Evolutionary conservation across 78 protist genomes (phyloP), one percentile per base, ranked within the genome.

Genomic region (Paulinella micropora): DNA sequence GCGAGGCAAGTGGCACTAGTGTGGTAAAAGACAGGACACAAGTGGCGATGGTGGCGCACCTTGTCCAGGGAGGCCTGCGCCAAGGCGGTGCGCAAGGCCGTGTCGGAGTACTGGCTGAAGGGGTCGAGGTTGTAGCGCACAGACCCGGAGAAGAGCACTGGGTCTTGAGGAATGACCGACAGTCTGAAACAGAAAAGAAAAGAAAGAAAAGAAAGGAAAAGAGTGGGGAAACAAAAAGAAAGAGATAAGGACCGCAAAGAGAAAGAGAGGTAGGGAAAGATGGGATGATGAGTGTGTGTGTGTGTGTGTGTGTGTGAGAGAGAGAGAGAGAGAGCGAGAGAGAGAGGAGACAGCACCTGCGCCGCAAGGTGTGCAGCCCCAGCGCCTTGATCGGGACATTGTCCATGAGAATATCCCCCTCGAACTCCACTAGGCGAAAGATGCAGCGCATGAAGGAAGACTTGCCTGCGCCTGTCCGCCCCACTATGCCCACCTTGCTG

Each of bases 141-240:
- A 4, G 92, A n/a, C 38, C 95, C 97, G 31, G 93, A 51, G 93
- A 96, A 94, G 77, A 96, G 85, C 0, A 89, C 89, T 36, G 98
- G 96, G 40, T 94, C 97, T 92, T 97, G 98, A 26, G 99, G 96
- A 38, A 96, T 96, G 92, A 96, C 95, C 6, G 97, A 83, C 32
- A 97, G 90, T 32, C 31, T 87, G 87, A 28, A 81, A 31, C 93
- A 93, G 3, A 95, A 37, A 0, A 15, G 0, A 0, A 93, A 1
- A n/a, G n/a, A n/a, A n/a, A n/a, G n/a, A n/a, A n/a, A n/a, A n/a
- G n/a, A n/a, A n/a, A n/a, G n/a, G n/a, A n/a, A n/a, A n/a, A n/a
- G n/a, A n/a, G n/a, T n/a, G n/a, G n/a, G n/a, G n/a, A n/a, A n/a
- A n/a, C n/a, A n/a, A n/a, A n/a, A n/a, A n/a, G n/a, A n/a, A n/a